Conservation (phyloP, 306 rosid species). For the Ochetophila trinervis region DNA sequence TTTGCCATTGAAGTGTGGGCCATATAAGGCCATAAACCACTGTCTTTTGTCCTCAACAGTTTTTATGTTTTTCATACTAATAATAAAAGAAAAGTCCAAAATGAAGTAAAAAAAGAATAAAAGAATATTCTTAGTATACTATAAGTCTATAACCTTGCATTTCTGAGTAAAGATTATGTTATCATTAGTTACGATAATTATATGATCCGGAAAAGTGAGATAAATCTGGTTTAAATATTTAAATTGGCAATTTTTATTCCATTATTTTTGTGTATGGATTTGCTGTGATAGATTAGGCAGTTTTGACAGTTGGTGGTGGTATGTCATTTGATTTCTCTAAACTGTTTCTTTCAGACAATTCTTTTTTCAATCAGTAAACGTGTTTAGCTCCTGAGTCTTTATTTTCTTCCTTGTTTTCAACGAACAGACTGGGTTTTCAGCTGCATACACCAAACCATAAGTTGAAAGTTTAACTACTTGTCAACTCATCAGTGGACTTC, state of each 20-base stretch:
- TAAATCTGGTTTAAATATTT: not conserved
- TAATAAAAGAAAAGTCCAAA: not conserved
- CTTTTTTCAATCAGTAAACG: not conserved
- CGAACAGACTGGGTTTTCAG: not conserved
- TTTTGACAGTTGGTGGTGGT: too few species aligned
- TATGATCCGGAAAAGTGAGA: not conserved
- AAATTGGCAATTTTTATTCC: not conserved
- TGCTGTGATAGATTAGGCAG: too few species aligned
- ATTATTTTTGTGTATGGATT: not conserved
- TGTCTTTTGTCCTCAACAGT: not conserved
- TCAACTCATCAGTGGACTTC: not conserved
- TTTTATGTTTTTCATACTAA: not conserved
- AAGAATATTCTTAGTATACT: slow-evolving; percentile 37
- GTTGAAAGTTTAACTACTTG: not conserved
- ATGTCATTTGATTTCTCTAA: too few species aligned
- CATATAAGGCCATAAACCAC: not conserved
- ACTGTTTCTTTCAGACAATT: too few species aligned
- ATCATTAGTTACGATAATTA: not conserved
- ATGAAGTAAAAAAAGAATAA: slow-evolving; percentile 12
- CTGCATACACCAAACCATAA: not conserved
- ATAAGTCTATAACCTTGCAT: slow-evolving; percentile 27
- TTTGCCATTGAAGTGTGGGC: not conserved
- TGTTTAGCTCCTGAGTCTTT: slow-evolving; percentile 5
- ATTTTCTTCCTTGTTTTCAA: not conserved
- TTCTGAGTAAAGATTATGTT: not conserved